These are phyloP conservation scores for Ilyonectria sp. DNA, from an alignment of 2,329 filamentous ascomycete genomes.

Conservation along the genomic window DNA sequence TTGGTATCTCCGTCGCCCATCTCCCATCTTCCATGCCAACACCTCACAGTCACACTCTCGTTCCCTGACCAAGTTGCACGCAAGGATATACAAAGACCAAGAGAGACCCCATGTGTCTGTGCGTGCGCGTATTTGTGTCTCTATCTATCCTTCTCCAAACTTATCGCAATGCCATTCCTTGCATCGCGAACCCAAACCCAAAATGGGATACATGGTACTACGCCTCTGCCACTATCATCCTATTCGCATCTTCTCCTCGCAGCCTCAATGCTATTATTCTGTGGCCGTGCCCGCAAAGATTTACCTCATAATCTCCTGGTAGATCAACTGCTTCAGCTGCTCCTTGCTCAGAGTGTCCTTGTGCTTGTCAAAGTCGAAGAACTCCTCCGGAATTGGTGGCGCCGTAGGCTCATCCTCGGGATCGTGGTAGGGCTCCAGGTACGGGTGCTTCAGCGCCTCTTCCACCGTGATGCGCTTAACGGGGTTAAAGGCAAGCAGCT, in stretches of 20 bases:
- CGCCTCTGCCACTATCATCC: conserved; percentile 12
- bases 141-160: conserved; percentile 43
- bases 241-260: not conserved
- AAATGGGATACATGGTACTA: conserved; percentile 26
- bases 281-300: conserved; percentile 1
- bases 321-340: conserved; percentile 97
- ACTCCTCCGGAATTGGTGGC: conserved; percentile 96
- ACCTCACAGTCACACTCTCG: conserved; percentile 19
- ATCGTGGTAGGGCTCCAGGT: conserved; percentile 98
- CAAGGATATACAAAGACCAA: conserved; percentile 30
- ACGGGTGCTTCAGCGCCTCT: conserved; percentile 96
- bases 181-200: conserved; percentile 27
- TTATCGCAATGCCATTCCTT: conserved; percentile 32
- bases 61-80: conserved; percentile 21
- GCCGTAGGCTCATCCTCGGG: conserved; percentile 98
- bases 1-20: conserved; percentile 19
- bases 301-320: conserved; percentile 90
- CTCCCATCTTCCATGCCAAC: conserved; percentile 3
- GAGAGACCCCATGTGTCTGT: conserved; percentile 28
- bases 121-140: conserved; percentile 38
- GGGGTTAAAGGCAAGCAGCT: conserved; percentile 96
- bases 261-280: not conserved
- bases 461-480: conserved; percentile 99
- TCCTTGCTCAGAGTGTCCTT: conserved; percentile 99
- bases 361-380: conserved; percentile 99